phyloP scores from a whole-genome alignment of 768 basidiomycete species.

The Mycena kentingensis region DNA sequence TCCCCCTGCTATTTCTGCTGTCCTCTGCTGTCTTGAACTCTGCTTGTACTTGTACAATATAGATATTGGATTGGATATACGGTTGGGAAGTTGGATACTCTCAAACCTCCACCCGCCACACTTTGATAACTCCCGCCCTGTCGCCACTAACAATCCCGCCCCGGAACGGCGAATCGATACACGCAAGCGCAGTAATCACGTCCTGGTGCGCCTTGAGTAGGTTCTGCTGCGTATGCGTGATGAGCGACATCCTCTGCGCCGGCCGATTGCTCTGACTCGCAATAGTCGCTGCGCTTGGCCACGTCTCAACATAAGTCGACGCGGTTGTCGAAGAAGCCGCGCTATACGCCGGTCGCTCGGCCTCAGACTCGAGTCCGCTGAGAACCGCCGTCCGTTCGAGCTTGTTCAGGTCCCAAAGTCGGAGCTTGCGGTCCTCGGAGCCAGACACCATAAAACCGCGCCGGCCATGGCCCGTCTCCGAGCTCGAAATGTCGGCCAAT shows the following conservation, averaged over 20 bases:
- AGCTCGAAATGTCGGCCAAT: conserved; percentile 43
- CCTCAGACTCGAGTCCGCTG: conserved; percentile 75
- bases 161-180: conserved; percentile 90
- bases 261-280: conserved; percentile 63
- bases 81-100: no score
- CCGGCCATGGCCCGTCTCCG: conserved; percentile 40
- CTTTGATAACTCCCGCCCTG: conserved; percentile 84
- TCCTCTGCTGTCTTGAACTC: no score
- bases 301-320: conserved; percentile 64
- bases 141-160: conserved; percentile 94
- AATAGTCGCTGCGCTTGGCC: conserved; percentile 46
- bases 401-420: conserved; percentile 84
- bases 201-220: conserved; percentile 89
- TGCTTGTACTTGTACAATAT: no score
- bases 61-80: no score
- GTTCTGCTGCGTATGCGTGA: conserved; percentile 81
- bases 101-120: conserved; percentile 74
- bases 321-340: conserved; percentile 45
- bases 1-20: no score
- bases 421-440: conserved; percentile 85
- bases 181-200: conserved; percentile 80
- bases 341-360: conserved; percentile 75
- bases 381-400: conserved; percentile 75
- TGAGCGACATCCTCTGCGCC: conserved; percentile 73
- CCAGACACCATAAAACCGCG: conserved; percentile 84